These are phyloP conservation scores for Ramaria rubella DNA, from an alignment of 768 basidiomycete species.

Conservation along the genomic window DNA sequence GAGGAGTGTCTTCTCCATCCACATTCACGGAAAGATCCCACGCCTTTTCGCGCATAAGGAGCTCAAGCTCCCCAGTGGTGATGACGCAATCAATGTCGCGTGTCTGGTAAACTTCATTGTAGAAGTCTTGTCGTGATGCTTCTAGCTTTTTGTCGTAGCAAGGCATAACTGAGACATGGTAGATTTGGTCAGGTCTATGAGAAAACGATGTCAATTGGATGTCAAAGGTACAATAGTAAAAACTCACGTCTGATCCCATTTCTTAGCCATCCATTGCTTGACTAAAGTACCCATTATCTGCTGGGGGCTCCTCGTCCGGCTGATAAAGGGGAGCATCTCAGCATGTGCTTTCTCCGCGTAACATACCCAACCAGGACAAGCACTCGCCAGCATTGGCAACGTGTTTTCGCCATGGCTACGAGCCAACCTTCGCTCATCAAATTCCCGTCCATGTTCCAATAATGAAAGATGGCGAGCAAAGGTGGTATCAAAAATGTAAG, in stretches of 20 bases:
- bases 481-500: constrained; percentile 88
- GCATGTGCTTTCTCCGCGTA: constrained; percentile 97
- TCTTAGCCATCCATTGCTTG: constrained; percentile 75
- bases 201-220: not conserved
- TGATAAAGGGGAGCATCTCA: constrained; percentile 89
- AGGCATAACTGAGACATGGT: constrained; percentile 97
- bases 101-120: constrained; percentile 70
- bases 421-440: constrained; percentile 56
- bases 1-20: constrained; percentile 38
- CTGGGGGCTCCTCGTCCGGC: constrained; percentile 85
- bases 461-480: constrained; percentile 87
- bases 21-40: constrained; percentile 67
- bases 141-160: constrained; percentile 99
- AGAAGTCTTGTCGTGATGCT: constrained; percentile 92
- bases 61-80: constrained; percentile 89
- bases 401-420: constrained; percentile 18
- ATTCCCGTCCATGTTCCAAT: constrained; percentile 76
- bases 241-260: constrained; percentile 64
- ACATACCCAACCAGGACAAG: constrained; percentile 99
- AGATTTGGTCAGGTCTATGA: constrained; percentile 74
- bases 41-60: constrained; percentile 73
- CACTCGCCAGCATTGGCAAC: constrained; percentile 89
- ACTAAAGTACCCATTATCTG: constrained; percentile 91
- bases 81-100: constrained; percentile 96
- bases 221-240: not conserved